Base-by-base conservation (phyloP, 2,329 filamentous ascomycete genomes). In the Daldinia sp. region DNA sequence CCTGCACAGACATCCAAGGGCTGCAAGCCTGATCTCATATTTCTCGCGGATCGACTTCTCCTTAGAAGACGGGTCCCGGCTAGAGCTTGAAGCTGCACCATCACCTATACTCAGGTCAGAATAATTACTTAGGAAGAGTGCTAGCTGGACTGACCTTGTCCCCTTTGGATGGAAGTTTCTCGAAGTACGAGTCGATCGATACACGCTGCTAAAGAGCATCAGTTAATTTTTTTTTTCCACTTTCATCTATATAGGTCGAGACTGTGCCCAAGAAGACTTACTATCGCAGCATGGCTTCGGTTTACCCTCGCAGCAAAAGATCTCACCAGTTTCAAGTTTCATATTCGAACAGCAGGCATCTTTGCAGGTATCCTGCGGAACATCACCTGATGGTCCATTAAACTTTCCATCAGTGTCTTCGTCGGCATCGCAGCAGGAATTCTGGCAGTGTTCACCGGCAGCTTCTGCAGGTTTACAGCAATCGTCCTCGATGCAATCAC, bases 1-100 rank as follows among this genome's bases (percentile, higher is more conserved):
- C 18, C 85, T 82, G 65, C 86, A 88, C 67, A 88, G 84, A 73
- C 86, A 88, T 3, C 85, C 85, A 0, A 88, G 75, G 4, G 84
- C 82, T 50, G 82, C 74, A 1, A 88, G 80, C 13, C 72, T 83
- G 2, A 79, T 78, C 0, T 77, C 79, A 60, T 86, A 87, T 26
- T 74, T 78, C 26, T 80, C 74, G 30, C 76, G 79, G 1, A 79
- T 53, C 12, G 63, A 60, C 35, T 63, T 61, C 48, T 54, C 26
- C 44, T 65, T 57, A 33, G 60, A 48, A n/a, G n/a, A 15, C 0
- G 54, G 48, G 13, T 48, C 46, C 13, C 44, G 30, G 13, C 28
- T 20, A 20, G 50, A 63, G n/a, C 50, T 56, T n/a, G 48, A 20
- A 15, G 48, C 48, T 18, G 39, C 26, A 33, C 58, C 44, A 10